phyloP scores from a whole-genome alignment of 2,329 filamentous ascomycete genomes.

The Trichoderma cornu-damae region DNA sequence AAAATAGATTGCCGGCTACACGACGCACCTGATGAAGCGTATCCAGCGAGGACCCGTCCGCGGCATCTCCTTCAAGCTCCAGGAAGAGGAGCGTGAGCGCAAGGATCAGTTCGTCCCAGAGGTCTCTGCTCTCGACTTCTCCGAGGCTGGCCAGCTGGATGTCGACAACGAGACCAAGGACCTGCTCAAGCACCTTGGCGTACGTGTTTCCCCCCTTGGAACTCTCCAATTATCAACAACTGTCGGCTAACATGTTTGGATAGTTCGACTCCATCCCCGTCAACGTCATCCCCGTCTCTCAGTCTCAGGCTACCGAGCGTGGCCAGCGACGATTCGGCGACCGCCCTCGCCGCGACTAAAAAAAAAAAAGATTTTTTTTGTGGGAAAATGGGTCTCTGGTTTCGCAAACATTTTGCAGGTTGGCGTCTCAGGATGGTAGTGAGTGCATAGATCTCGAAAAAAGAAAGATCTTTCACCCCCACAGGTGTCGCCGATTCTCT shows the following conservation, averaged over 20 bases:
- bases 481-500: conserved; percentile 88
- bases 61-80: conserved; percentile 99
- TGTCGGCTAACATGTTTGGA: not conserved
- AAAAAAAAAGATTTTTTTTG: conserved; percentile 31
- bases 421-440: conserved; percentile 55
- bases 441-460: conserved; percentile 53
- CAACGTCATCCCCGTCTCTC: conserved; percentile 86
- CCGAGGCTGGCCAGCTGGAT: conserved; percentile 88
- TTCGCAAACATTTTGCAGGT: conserved; percentile 41
- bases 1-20: conserved; percentile 92
- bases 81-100: conserved; percentile 99
- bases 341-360: conserved; percentile 44
- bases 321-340: conserved; percentile 69
- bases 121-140: conserved; percentile 97
- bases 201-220: conserved; percentile 51
- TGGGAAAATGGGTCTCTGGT: conserved; percentile 41
- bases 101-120: conserved; percentile 99
- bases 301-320: conserved; percentile 82
- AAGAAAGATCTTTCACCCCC: conserved; percentile 54
- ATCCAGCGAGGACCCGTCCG: conserved; percentile 99
- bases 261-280: conserved; percentile 97
- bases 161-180: conserved; percentile 98
- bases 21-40: conserved; percentile 99
- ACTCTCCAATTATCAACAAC: not conserved
- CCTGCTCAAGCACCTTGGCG: conserved; percentile 95